Evolutionary conservation across 2,329 filamentous ascomycete species (phyloP).

Genomic region (Stenocarpella maydis): DNA sequence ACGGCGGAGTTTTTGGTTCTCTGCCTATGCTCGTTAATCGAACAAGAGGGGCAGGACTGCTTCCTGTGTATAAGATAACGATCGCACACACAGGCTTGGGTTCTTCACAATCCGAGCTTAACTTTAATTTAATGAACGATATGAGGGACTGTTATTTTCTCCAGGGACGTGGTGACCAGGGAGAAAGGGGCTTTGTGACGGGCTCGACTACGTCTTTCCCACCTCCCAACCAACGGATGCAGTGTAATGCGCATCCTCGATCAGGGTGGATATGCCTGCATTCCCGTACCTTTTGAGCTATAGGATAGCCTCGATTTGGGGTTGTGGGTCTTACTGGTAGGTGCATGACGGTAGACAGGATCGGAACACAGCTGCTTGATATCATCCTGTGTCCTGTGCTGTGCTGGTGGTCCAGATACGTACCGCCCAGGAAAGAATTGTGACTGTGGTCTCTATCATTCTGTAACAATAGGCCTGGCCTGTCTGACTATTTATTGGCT

Average conservation of each 20-base stretch:
- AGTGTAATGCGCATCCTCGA: neutral
- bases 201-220: neutral
- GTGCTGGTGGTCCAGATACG: neutral
- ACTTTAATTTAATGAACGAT: slow-evolving; percentile 11
- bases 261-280: neutral
- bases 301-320: neutral
- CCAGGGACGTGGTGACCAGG: neutral
- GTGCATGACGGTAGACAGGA: neutral
- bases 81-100: slow-evolving; percentile 9
- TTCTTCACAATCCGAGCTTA: neutral
- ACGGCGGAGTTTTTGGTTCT: slow-evolving; percentile 1
- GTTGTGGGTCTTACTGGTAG: neutral
- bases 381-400: neutral
- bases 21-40: neutral
- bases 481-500: neutral
- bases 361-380: neutral
- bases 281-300: neutral
- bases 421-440: neutral
- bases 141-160: neutral
- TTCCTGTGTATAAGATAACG: slow-evolving; percentile 25
- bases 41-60: neutral
- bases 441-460: neutral
- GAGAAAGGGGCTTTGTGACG: too few species aligned
- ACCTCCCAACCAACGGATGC: neutral
- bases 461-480: neutral